Percentiles rank a stretch among this genome's conserved stretches.
Evolutionary conservation across 2,329 filamentous ascomycete genomes (phyloP).

Genomic region (Helotiales sp.): DNA sequence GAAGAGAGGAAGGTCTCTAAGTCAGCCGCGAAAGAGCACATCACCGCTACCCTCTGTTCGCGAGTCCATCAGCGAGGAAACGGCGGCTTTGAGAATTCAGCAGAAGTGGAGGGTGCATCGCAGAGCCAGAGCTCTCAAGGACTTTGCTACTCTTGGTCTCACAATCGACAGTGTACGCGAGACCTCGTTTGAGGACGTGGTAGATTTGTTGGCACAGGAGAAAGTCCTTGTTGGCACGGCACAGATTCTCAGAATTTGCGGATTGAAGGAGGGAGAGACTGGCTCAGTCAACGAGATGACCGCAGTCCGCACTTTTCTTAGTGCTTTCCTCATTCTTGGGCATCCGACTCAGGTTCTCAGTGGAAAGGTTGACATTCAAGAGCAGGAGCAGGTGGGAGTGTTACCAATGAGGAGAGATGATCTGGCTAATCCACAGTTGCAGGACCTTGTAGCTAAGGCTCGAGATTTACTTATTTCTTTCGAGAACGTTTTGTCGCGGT

Average conservation of each 20-base stretch:
- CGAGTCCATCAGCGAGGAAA: slow-evolving; percentile 59
- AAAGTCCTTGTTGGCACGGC: slow-evolving; percentile 69
- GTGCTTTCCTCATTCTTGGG: slow-evolving; percentile 78
- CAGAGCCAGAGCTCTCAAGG: slow-evolving; percentile 64
- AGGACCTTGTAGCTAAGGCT: slow-evolving; percentile 78
- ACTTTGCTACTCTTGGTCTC: slow-evolving; percentile 69
- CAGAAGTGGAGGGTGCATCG: slow-evolving; percentile 68
- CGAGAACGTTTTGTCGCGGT: slow-evolving; percentile 71
- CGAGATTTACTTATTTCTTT: slow-evolving; percentile 79
- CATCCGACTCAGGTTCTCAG: slow-evolving; percentile 80
- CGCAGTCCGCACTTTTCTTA: slow-evolving; percentile 75
- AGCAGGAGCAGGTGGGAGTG: slow-evolving; percentile 61
- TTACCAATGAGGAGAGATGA: slow-evolving; percentile 56
- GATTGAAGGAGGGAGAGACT: slow-evolving; percentile 67
- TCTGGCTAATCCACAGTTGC: slow-evolving; percentile 64
- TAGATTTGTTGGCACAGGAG: slow-evolving; percentile 68
- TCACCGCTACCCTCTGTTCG: slow-evolving; percentile 54
- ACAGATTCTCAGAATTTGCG: slow-evolving; percentile 70
- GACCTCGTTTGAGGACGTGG: slow-evolving; percentile 76
- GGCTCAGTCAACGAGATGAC: slow-evolving; percentile 71
- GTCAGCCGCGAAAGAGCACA: slow-evolving; percentile 56
- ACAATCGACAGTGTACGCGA: slow-evolving; percentile 73
- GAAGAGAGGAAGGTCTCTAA: slow-evolving; percentile 59
- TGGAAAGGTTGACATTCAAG: slow-evolving; percentile 65
- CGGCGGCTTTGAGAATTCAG: slow-evolving; percentile 70